Base-by-base conservation (phyloP, 2,329 filamentous ascomycete species). In the Cadophora gregata region DNA sequence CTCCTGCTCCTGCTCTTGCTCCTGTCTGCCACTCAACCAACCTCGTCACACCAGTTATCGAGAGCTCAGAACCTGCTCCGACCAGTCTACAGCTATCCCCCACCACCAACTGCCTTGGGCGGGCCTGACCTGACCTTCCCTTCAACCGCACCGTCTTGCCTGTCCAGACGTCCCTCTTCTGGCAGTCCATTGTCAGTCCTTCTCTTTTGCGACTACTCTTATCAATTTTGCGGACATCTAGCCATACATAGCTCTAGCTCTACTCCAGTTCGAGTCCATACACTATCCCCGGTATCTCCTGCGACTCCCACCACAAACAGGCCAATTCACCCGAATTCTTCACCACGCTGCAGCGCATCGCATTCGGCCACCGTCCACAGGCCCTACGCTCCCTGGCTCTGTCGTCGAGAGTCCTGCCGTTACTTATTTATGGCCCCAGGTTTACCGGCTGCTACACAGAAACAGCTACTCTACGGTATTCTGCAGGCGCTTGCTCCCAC, bases 401-500 rank as follows among this genome's bases (percentile, higher is more conserved):
- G 25, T 16, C 16, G 25, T 58, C 55, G 31, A 58, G 21, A 38
- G 33, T 58, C 27, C n/a, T 42, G 55, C 55, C 33, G 31, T 58
- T 36, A 24, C 14, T 27, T 53, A 19, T 53, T 38, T 36, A 55
- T 31, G 50, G 50, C n/a, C n/a, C 27, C 50, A 29, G 33, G 29
- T 55, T 27, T 55, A 55, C 27, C 50, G 50, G 27, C 33, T 55
- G 27, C 31, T 55, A 58, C 55, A 48, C 59, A 38, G 31, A 31
- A 47, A 61, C 59, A 59, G 51, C 45, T 31, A 47, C 27, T 48
- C n/a, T n/a, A n/a, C n/a, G n/a, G n/a, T n/a, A 19, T 48, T 25
- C 42, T 60, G 58, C 58, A 61, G 59, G 29, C 59, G 59, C 59
- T 47, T 21, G 31, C 45, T 33, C 59, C 29, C 29, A 50, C 16